Evolutionary conservation across 1,284 basidiomycete species (phyloP), one percentile per base, ranked within the genome.

Genomic region (Sanghuangporus sanghuang): DNA sequence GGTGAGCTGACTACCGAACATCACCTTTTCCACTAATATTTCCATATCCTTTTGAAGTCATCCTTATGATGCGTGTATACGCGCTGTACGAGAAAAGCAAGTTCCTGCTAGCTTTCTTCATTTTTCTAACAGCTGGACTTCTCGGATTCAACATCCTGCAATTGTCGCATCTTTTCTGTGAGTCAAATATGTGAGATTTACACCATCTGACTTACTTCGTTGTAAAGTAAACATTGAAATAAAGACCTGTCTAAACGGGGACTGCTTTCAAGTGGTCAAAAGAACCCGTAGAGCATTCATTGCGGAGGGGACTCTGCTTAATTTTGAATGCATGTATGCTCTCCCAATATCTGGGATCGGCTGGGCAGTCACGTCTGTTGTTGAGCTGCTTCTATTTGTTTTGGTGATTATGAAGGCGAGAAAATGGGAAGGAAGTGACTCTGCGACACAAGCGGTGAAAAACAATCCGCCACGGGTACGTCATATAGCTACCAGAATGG

Each of bases 41-140:
- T 4, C 11, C 18, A 21, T 11, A 4, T 50, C 21, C 11, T n/a
- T 40, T 21, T 12, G 18, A 16, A 61, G 59, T 61, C 9, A 61
- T 61, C 9, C 50, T 61, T 23, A 35, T 44, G 23, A 61, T 61
- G 59, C 59, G 54, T 7, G 61, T 57, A 2, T 62, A 57, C 42
- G 54, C 61, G 40, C 32, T 62, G 12, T 62, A 62, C 56, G 42
- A 55, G 21, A 57, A 32, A n/a, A 49, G 4, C 32, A 62, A 62
- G 38, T 23, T 32, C 16, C 16, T 62, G 2, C 54, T 58, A n/a
- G 44, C 44, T 12, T 14, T 57, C 11, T 52, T 62, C 18, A 49
- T 57, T 36, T 18, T 49, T 2, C n/a, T 57, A 9, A 16, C 38
- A 35, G 8, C 57, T n/a, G 23, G 12, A 16, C 23, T 40, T 5